A percentile compares a stretch with the other conserved stretches of the same genome.
Evolutionary conservation across 352 stramenopile species (phyloP).

Genomic region (Phytophthora podocarpi): DNA sequence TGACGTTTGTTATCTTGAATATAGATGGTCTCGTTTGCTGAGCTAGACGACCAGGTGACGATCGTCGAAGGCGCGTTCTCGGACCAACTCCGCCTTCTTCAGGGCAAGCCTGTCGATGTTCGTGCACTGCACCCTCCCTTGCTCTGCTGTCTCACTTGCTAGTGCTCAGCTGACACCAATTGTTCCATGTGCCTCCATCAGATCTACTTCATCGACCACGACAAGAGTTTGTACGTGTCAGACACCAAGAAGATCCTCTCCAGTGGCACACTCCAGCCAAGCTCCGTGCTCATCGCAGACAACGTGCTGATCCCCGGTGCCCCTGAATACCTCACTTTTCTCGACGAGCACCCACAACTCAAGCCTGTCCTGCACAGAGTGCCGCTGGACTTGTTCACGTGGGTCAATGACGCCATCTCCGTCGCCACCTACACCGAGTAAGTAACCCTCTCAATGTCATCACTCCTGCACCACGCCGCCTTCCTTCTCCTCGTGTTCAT

Average conservation of each 20-base stretch:
- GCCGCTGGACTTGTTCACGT: slow-evolving; percentile 8
- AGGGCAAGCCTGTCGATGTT: slow-evolving; percentile 33
- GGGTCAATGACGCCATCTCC: slow-evolving; percentile 20
- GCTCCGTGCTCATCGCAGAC: slow-evolving; percentile 42
- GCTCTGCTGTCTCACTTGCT: too few species aligned
- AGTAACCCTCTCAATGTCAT: slow-evolving; percentile 5
- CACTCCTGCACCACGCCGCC: too few species aligned
- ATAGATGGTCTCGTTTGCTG: slow-evolving; percentile 28
- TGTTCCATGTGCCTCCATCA: too few species aligned
- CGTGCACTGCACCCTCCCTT: too few species aligned
- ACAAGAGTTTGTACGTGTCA: slow-evolving; percentile 47
- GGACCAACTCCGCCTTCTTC: slow-evolving; percentile 15
- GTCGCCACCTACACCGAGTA: slow-evolving; percentile 14
- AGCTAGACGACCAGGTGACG: slow-evolving; percentile 28
- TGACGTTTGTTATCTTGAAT: neutral
- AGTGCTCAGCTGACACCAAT: too few species aligned
- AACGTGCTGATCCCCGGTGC: slow-evolving; percentile 47
- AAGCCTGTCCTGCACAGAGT: slow-evolving; percentile 13
- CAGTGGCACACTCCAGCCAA: too few species aligned
- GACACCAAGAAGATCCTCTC: too few species aligned
- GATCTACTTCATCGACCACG: slow-evolving; percentile 55
- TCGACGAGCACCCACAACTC: slow-evolving; percentile 26
- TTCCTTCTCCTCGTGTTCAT: too few species aligned
- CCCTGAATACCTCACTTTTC: slow-evolving; percentile 44
- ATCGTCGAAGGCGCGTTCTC: slow-evolving; percentile 31